Percentiles rank a stretch among this genome's conserved stretches.
phyloP scores from a whole-genome alignment of 352 stramenopile genomes.

The Phytophthora crassamura region DNA sequence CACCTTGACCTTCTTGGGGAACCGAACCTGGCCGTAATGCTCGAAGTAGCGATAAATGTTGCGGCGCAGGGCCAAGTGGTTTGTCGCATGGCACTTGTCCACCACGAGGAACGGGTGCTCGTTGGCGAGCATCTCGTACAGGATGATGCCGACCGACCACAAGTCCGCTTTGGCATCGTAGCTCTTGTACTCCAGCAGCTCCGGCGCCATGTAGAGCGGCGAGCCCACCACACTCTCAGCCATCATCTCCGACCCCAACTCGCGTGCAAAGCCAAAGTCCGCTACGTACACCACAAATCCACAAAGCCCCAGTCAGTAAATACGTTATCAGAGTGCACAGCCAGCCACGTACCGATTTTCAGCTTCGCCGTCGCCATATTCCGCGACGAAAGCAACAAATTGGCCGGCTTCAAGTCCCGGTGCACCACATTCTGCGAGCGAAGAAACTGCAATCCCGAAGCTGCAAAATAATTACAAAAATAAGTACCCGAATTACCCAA shows the following conservation, averaged over 20 bases:
- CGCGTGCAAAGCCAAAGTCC: slow-evolving; percentile 78
- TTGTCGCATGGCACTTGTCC: slow-evolving; percentile 77
- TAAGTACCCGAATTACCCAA: not conserved
- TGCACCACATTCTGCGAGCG: slow-evolving; percentile 81
- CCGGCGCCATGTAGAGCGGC: slow-evolving; percentile 81
- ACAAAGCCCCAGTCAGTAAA: slow-evolving; percentile 23
- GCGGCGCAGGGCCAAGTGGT: slow-evolving; percentile 74
- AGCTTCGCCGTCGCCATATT: slow-evolving; percentile 71
- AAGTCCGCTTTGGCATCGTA: slow-evolving; percentile 86
- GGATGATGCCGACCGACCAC: slow-evolving; percentile 83
- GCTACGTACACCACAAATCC: slow-evolving; percentile 34
- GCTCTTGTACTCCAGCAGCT: slow-evolving; percentile 86
- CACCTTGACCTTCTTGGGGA: slow-evolving; percentile 61
- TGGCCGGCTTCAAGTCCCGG: slow-evolving; percentile 79
- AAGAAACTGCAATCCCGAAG: slow-evolving; percentile 77
- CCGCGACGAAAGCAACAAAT: slow-evolving; percentile 75
- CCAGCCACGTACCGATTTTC: slow-evolving; percentile 65
- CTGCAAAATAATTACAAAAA: slow-evolving; percentile 32
- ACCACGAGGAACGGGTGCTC: slow-evolving; percentile 83
- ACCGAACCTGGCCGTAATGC: slow-evolving; percentile 51
- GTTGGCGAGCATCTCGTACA: slow-evolving; percentile 88
- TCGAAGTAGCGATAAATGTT: slow-evolving; percentile 87
- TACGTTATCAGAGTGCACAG: slow-evolving; percentile 17
- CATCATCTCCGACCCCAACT: slow-evolving; percentile 74
- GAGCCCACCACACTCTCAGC: slow-evolving; percentile 84